These are phyloP conservation scores for Neodidymelliopsis sp. DNA, from an alignment of 2,329 filamentous ascomycete genomes.

Conservation along the genomic window DNA sequence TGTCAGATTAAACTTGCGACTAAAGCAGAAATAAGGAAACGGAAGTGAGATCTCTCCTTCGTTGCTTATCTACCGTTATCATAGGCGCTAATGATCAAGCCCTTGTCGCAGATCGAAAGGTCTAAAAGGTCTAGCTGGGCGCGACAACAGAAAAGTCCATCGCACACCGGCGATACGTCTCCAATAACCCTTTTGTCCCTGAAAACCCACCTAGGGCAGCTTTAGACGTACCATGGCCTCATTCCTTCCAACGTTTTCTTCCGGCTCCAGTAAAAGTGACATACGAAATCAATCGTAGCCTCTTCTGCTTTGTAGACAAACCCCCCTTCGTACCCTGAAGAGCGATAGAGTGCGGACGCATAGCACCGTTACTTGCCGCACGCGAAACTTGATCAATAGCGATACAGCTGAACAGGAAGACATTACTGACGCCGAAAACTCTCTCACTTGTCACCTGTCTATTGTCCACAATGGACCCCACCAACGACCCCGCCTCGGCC, in stretches of 20 bases:
- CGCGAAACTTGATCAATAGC: conserved; percentile 1
- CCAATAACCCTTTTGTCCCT: not conserved
- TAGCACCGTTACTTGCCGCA: not conserved
- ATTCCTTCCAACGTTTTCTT: conserved; percentile 35
- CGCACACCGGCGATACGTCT: not conserved
- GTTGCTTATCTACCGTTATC: conserved; percentile 3
- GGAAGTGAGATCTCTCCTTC: too few relatives aligned
- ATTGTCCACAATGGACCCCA: conserved; percentile 1
- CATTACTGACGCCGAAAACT: not conserved
- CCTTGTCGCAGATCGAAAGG: conserved; percentile 1
- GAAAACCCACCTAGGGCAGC: not conserved
- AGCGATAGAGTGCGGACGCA: not conserved
- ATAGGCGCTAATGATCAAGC: not conserved
- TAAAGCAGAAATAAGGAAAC: too few relatives aligned
- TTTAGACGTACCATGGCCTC: conserved; percentile 28
- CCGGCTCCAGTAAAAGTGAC: conserved; percentile 39
- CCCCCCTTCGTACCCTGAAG: not conserved
- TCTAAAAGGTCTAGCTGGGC: conserved; percentile 9
- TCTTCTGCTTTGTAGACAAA: conserved; percentile 1
- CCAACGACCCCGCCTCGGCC: conserved; percentile 14
- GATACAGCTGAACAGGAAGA: not conserved
- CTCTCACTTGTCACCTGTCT: not conserved
- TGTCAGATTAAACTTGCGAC: too few relatives aligned
- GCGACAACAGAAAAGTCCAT: not conserved
- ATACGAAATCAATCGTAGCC: conserved; percentile 39